Evolutionary conservation across 225 moss, liverwort and hornwort genomes (phyloP), one percentile per base, ranked within the genome.

Genomic region (Straminergon stramineum): DNA sequence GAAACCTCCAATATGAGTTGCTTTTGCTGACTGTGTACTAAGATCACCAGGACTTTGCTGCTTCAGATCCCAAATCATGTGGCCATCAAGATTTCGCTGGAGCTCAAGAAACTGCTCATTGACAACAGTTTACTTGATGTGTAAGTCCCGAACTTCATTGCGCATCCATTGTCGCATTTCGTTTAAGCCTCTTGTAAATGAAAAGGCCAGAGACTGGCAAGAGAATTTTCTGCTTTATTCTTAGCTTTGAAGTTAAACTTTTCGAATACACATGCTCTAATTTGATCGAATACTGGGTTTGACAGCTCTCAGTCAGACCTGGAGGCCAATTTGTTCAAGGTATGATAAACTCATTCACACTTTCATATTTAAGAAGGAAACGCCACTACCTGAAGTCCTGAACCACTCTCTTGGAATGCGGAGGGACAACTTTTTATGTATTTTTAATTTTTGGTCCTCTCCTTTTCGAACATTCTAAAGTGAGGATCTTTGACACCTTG

Each of bases 51-150:
- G 82, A 19, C 37, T 82, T 83, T 61, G 56, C 73, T 80, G 45
- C 79, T 89, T 67, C 96, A 98, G 98, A 98, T 98, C 71, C 97
- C 98, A 64, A 95, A 93, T 89, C 95, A 98, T 87, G 95, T 96
- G 52, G 98, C 98, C 66, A 94, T 98, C 87, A 98, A 98, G 83
- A 98, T 98, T 86, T 95, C 98, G 22, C 89, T 98, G 94, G 98
- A 98, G 91, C 92, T 98, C 64, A 98, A 97, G 91, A 98, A 97
- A 90, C 79, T 98, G 90, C 98, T 98, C 85, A 95, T 98, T 56
- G 98, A 98, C 92, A 98, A 98, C 95, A 97, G 96, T 91, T 94
- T 98, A 79, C 96, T 98, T 27, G 98, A 98, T 87, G 95, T 98
- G 98, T 98, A 93, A 90, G 95, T 75, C 26, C 71, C 53, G 20